Base-by-base conservation (phyloP, 2,329 filamentous ascomycete species). In the Hypoxylon sp. region DNA sequence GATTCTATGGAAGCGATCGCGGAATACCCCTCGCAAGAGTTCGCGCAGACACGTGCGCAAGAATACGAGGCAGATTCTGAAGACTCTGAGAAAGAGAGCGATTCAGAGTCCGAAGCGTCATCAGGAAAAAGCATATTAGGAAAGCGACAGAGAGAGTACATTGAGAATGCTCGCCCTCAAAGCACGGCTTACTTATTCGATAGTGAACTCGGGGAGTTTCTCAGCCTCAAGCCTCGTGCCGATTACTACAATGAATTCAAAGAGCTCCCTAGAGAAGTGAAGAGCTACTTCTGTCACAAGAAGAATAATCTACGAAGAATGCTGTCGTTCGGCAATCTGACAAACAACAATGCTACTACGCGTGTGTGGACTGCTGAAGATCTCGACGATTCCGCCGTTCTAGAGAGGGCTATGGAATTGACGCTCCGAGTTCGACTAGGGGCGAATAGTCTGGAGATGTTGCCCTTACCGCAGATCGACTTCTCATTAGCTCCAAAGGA, bases 321-420 rank as follows among this genome's bases (percentile, higher is more conserved):
- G 5, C 69, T 78, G 0, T 75, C 72, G 0, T 77, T 70, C 44
- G 70, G 71, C 1, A 50, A 48, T 6, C 44, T 19, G 3, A 3
- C 39, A 1, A 22, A 59, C 3, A 17, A 50, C n/a, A 63, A 64
- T 1, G 46, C 54, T 0, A 39, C 17, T 5, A 59, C 35, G 1
- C 26, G 24, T 0, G 29, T 48, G 2, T 76, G 74, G 75, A 52
- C 22, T 0, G 60, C 61, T 2, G 11, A 58, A 6, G 73, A 75
- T 46, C 70, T 77, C 6, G 39, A 73, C 0, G 5, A 71, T 6
- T 44, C 70, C 10, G 69, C 75, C 9, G 70, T 77, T 0, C 65
- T 78, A 0, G 76, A 77, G 52, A 66, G 75, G 11, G 76, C 74
- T 0, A 67, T 78, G 24, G 76, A 78, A 42, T 66, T 77, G 11